Conservation (phyloP, 2,329 filamentous ascomycete genomes). For the Hypoxylon sp. region DNA sequence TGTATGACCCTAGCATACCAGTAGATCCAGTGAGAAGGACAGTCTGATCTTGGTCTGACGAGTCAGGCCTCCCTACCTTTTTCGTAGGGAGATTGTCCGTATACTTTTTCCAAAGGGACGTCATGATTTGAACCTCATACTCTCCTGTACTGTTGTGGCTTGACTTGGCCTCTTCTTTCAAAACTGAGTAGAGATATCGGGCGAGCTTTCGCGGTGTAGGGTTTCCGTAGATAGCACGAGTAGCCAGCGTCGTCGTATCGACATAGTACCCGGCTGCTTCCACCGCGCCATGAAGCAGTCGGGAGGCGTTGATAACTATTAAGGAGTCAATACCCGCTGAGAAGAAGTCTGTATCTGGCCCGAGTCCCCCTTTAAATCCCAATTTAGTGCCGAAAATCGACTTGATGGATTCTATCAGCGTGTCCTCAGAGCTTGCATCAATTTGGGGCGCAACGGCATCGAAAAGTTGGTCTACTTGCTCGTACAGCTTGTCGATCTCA, state of each 20-base stretch:
- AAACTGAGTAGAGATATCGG: conserved; percentile 53
- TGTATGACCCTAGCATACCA: conserved; percentile 64
- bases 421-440: conserved; percentile 52
- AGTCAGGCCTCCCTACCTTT: conserved; percentile 48
- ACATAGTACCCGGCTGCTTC: conserved; percentile 53
- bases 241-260: conserved; percentile 56
- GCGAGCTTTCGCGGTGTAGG: conserved; percentile 57
- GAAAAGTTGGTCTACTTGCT: conserved; percentile 39
- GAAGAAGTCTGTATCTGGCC: conserved; percentile 58
- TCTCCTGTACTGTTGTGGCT: conserved; percentile 17
- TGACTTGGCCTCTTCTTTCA: conserved; percentile 33
- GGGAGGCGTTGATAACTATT: conserved; percentile 58
- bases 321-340: conserved; percentile 60
- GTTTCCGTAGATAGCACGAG: conserved; percentile 59
- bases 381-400: conserved; percentile 52
- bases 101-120: conserved; percentile 56
- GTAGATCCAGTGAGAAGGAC: conserved; percentile 66
- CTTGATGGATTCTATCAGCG: conserved; percentile 53
- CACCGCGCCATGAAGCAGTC: conserved; percentile 56
- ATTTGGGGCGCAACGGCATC: conserved; percentile 47
- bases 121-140: conserved; percentile 53
- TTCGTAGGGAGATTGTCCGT: conserved; percentile 52
- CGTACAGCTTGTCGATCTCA: conserved; percentile 62
- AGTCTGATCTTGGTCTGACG: conserved; percentile 56
- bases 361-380: conserved; percentile 49